These are phyloP conservation scores for Podospora didyma DNA, from an alignment of 495 filamentous ascomycete species.

Conservation along the genomic window DNA sequence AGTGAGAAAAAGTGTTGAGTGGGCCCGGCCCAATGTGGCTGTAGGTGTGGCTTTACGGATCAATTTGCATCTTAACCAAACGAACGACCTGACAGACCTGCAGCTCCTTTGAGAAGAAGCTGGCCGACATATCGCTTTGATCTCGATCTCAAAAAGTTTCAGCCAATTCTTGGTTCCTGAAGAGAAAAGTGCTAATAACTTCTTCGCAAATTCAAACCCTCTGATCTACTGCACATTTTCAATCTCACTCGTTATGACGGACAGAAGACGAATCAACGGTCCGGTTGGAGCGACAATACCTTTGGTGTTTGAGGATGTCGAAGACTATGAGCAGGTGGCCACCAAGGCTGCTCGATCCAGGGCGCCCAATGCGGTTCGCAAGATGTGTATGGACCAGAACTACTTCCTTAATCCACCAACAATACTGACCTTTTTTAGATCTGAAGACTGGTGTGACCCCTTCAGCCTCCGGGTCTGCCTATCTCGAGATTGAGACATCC, in stretches of 20 bases:
- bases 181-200: too few species aligned
- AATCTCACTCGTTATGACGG: constrained; percentile 54
- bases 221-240: not conserved
- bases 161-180: too few species aligned
- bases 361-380: constrained; percentile 62
- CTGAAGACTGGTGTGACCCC: constrained; percentile 89
- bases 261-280: constrained; percentile 88
- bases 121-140: not conserved
- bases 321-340: constrained; percentile 40
- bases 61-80: not conserved
- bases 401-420: not conserved
- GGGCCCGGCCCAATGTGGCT: too few species aligned
- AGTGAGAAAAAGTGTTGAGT: not conserved
- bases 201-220: not conserved
- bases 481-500: constrained; percentile 75
- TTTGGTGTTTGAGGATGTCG: constrained; percentile 58
- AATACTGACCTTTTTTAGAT: constrained; percentile 48
- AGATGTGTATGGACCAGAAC: constrained; percentile 65
- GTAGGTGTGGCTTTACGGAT: not conserved
- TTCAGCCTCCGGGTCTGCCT: constrained; percentile 90
- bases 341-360: constrained; percentile 31
- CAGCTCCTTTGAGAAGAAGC: not conserved
- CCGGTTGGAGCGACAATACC: constrained; percentile 73
- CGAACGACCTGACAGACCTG: too few species aligned
- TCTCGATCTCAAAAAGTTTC: not conserved